Conservation (phyloP, 306 rosid species). For the Pyrus bretschneideri region DNA sequence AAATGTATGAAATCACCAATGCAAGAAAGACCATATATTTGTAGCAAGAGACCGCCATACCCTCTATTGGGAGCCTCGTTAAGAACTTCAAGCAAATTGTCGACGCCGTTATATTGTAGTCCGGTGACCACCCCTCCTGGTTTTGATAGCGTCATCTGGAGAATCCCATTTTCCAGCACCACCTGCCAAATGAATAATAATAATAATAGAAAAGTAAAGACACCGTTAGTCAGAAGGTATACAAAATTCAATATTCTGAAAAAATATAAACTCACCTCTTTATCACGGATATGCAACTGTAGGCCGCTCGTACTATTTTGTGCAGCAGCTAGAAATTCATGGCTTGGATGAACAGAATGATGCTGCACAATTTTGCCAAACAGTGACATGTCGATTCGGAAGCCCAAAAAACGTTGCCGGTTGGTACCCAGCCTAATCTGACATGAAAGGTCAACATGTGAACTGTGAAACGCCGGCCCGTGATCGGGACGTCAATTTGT, state of each 20-base stretch:
- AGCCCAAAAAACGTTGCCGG: background rate
- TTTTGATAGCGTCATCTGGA: slow-evolving; percentile 31
- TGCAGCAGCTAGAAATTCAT: background rate
- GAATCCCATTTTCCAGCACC: slow-evolving; percentile 32
- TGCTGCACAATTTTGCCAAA: background rate
- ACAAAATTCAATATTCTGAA: background rate
- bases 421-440: background rate
- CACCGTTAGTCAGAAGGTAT: background rate
- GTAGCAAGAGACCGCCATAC: background rate
- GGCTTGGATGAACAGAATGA: background rate
- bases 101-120: slow-evolving; percentile 27
- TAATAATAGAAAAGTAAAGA: background rate
- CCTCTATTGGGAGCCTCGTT: slow-evolving; percentile 30
- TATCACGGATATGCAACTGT: slow-evolving; percentile 41
- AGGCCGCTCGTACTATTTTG: slow-evolving; percentile 17
- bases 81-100: slow-evolving; percentile 34
- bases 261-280: slow-evolving; percentile 21
- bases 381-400: background rate
- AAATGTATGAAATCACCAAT: too few relatives aligned
- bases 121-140: slow-evolving; percentile 39
- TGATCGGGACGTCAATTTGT: background rate
- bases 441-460: slow-evolving; percentile 10
- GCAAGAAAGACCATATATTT: background rate
- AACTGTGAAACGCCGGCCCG: background rate
- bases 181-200: slow-evolving; percentile 17